Base-by-base conservation (phyloP, 192 early-diverging fungal genomes). In the Paraglomus brasilianum region DNA sequence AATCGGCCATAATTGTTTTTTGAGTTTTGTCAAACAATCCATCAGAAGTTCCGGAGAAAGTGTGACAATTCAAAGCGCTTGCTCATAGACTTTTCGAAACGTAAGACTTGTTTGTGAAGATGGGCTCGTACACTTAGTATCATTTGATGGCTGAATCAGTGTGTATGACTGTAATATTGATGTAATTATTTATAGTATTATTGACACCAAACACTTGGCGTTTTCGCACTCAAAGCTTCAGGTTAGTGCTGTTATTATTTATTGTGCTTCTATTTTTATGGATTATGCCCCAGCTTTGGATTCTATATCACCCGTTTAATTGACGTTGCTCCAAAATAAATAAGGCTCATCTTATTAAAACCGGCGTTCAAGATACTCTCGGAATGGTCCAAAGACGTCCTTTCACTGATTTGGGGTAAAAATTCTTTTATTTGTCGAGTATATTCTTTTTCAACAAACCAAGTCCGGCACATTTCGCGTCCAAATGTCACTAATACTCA, bases 1-100 rank as follows among this genome's bases (percentile, higher is more conserved):
- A 1, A 78, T 95, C 36, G 93, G 92, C 24, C 96, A 98, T 75
- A 98, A 98, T 77, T 87, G 91, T 76, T 81, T 90, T 21, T 83
- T 93, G 40, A 94, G 96, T 77, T 53, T 96, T 86, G 88, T 70
- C 94, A 95, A 40, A 85, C 88, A 0, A 77, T 84, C 22, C 81
- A 89, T 44, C 87, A 93, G 77, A 83, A 24, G 77, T 96, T 21
- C 94, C 93, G 0, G 69, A 76, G 4, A 77, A 83, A 13, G 69
- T 92, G 14, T 65, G 63, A 0, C 89, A 87, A 6, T 95, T 91
- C 82, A 94, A 93, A 72, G 71, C 58, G 0, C 69, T 73, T 0
- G 21, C 93, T 10, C 77, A 81, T 1, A 58, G 77, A 5, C 80
- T 88, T 56, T 92, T 88, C 77, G 77, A 84, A 44, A 73, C 50